phyloP scores from a whole-genome alignment of 352 stramenopile genomes.

The Globisporangium cylindrosporum region DNA sequence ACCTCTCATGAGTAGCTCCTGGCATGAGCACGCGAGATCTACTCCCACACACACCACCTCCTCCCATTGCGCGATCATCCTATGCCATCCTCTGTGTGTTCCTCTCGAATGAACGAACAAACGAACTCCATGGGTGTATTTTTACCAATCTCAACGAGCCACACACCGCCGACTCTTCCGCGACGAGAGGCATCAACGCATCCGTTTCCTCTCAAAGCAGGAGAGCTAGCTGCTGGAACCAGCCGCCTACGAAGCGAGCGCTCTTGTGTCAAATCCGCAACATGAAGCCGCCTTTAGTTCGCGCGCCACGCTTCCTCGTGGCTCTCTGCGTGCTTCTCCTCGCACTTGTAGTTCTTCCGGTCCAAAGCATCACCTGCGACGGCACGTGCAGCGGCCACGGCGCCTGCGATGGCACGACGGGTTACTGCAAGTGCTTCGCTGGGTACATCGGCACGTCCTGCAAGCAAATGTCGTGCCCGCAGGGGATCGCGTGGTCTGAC shows the following conservation, averaged over 20 bases:
- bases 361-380: constrained; percentile 36
- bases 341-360: neutral
- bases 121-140: neutral
- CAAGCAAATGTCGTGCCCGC: constrained; percentile 52
- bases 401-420: constrained; percentile 48
- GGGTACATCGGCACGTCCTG: constrained; percentile 73
- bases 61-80: neutral
- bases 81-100: neutral
- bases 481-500: constrained; percentile 59
- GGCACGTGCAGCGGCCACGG: constrained; percentile 70
- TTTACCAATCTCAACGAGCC: neutral
- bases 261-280: neutral
- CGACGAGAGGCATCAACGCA: neutral
- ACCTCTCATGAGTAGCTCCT: neutral
- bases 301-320: neutral
- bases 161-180: neutral
- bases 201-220: neutral
- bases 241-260: neutral
- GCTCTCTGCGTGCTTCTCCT: neutral
- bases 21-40: neutral
- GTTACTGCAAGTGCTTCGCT: constrained; percentile 79
- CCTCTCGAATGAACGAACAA: no score
- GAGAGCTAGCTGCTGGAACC: neutral
- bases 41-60: neutral
- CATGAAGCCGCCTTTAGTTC: neutral